Percentiles rank a stretch among this genome's conserved stretches.
Evolutionary conservation across 2,329 filamentous ascomycete genomes (phyloP).

Genomic region (Geosmithia morbida): DNA sequence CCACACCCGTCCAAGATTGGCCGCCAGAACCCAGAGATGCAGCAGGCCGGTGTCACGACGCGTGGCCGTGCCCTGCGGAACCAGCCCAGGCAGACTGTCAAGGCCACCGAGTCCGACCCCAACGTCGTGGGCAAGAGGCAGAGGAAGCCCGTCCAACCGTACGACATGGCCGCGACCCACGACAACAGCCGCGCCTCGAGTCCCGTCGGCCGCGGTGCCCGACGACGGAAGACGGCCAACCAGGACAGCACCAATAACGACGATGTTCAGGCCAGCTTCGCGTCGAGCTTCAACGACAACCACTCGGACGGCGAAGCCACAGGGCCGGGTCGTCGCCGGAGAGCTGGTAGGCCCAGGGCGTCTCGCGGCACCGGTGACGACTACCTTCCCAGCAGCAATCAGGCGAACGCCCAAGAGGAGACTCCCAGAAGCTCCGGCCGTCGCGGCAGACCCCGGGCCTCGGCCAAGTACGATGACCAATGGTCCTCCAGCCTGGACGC

Average conservation of each 20-base stretch:
- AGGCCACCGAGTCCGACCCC: constrained; percentile 36
- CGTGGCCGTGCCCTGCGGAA: constrained; percentile 38
- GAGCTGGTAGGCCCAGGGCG: neutral
- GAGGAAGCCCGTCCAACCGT: constrained; percentile 34
- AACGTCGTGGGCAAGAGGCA: constrained; percentile 36
- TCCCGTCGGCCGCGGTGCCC: constrained; percentile 21
- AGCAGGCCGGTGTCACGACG: constrained; percentile 34
- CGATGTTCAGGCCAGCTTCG: constrained; percentile 9
- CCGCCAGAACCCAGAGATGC: constrained; percentile 41
- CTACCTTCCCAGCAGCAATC: neutral
- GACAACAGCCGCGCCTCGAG: constrained; percentile 37
- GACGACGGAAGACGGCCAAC: constrained; percentile 16
- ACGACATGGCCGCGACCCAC: constrained; percentile 31
- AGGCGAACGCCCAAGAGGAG: neutral
- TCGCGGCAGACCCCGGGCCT: constrained; percentile 1
- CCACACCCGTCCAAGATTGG: constrained; percentile 41
- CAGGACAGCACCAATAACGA: constrained; percentile 9
- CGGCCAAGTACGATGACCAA: constrained; percentile 2
- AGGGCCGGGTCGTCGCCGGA: constrained; percentile 5
- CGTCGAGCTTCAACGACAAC: constrained; percentile 19
- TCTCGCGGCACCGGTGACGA: neutral
- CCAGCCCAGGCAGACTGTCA: constrained; percentile 41
- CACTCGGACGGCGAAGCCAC: constrained; percentile 14
- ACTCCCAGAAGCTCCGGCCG: neutral
- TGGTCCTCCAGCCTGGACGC: constrained; percentile 4